Evolutionary conservation across 495 filamentous ascomycete genomes (phyloP).

Genomic region (Podospora pseudoanserina): DNA sequence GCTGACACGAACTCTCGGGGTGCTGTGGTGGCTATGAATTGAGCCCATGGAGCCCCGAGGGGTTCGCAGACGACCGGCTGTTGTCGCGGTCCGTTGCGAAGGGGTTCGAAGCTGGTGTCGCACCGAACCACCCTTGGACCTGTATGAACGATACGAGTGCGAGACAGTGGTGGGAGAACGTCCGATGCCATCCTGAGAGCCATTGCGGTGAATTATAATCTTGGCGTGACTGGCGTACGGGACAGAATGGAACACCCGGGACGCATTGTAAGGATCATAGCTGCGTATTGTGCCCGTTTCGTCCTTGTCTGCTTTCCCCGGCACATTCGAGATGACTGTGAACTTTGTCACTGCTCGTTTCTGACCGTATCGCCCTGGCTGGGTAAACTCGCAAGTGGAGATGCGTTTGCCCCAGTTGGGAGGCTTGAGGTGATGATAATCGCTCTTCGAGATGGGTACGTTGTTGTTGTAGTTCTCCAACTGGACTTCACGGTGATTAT

Average conservation of each 20-base stretch:
- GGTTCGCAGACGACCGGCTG: conserved; percentile 25
- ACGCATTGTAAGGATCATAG: conserved; percentile 83
- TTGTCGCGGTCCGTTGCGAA: conserved; percentile 23
- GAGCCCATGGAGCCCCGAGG: conserved; percentile 56
- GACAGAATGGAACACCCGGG: conserved; percentile 46
- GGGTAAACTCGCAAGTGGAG: conserved; percentile 50
- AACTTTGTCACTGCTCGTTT: conserved; percentile 61
- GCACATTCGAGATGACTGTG: conserved; percentile 63
- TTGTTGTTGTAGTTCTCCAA: conserved; percentile 77
- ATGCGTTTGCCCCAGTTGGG: conserved; percentile 45
- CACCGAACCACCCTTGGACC: conserved; percentile 23
- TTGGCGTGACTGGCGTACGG: conserved; percentile 47
- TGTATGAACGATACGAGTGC: conserved; percentile 28
- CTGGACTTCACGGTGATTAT: conserved; percentile 74
- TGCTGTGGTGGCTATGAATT: conserved; percentile 53
- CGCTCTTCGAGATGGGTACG: conserved; percentile 74
- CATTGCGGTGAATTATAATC: conserved; percentile 63
- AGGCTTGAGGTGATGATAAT: conserved; percentile 75
- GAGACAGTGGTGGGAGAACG: conserved; percentile 17
- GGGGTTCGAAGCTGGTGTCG: conserved; percentile 14
- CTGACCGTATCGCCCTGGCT: conserved; percentile 40
- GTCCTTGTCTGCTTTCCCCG: conserved; percentile 30
- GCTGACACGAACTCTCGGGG: conserved; percentile 46
- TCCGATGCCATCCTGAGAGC: conserved; percentile 16
- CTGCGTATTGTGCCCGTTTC: conserved; percentile 45